phyloP scores from a whole-genome alignment of 148 eudicot species.

The Cornus florida region DNA sequence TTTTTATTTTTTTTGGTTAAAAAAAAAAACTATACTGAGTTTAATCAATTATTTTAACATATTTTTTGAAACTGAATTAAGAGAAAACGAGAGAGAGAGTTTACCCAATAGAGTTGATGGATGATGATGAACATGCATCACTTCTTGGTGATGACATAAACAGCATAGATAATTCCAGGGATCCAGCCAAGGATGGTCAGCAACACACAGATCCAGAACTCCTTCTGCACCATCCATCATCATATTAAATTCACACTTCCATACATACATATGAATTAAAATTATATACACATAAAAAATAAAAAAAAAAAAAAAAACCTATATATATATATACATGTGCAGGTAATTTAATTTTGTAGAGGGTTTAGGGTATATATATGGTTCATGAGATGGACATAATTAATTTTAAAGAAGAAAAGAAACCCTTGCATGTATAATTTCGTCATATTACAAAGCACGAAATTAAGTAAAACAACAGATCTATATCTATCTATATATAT shows the following conservation, averaged over 20 bases:
- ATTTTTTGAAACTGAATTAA: neutral
- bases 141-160: slow-evolving; percentile 8
- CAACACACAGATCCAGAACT: slow-evolving; percentile 28
- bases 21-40: neutral
- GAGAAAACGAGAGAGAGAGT: neutral
- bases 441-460: too few relatives aligned
- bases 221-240: slow-evolving; percentile 12
- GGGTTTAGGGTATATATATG: too few relatives aligned
- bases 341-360: too few relatives aligned
- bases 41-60: too few relatives aligned
- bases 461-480: neutral
- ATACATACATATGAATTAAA: neutral
- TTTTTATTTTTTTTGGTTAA: too few relatives aligned
- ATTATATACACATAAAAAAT: neutral
- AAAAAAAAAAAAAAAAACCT: too few relatives aligned
- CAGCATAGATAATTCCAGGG: slow-evolving; percentile 29
- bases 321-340: too few relatives aligned
- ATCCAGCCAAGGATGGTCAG: slow-evolving; percentile 21
- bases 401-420: too few relatives aligned
- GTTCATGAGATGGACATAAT: too few relatives aligned
- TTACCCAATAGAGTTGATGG: neutral
- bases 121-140: neutral
- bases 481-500: too few relatives aligned
- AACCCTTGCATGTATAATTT: too few relatives aligned
- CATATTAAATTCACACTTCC: neutral